phyloP scores from a whole-genome alignment of 2,329 filamentous ascomycete species.

The Phaeosphaeriaceae sp. region DNA sequence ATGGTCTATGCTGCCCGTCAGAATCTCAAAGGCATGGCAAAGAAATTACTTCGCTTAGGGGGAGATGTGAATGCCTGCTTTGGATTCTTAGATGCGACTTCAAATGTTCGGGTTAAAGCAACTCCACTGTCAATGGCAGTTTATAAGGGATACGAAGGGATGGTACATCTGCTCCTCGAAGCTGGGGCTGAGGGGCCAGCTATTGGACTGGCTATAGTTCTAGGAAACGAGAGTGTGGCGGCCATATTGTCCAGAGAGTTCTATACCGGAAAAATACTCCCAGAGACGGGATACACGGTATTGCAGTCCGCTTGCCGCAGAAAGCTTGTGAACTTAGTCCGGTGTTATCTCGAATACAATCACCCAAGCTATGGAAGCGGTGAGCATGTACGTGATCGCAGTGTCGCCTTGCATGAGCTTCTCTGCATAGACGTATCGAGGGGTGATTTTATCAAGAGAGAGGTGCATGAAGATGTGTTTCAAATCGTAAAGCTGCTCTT shows the following conservation, averaged over 20 bases:
- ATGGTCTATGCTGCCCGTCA: neutral
- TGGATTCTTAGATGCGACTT: neutral
- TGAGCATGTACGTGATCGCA: neutral
- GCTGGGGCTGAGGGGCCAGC: neutral
- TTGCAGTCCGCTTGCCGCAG: neutral
- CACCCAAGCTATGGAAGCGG: neutral
- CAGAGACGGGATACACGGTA: neutral
- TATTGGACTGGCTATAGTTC: neutral
- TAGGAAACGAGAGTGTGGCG: neutral
- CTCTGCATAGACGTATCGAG: constrained; percentile 1
- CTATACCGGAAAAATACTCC: neutral
- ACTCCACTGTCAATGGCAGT: neutral
- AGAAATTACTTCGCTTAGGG: constrained; percentile 9
- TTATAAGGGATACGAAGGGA: neutral
- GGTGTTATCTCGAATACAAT: neutral
- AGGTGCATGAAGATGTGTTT: constrained; percentile 15
- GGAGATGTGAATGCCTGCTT: neutral
- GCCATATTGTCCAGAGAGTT: neutral
- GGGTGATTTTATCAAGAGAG: constrained; percentile 10
- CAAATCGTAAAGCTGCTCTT: constrained; percentile 16
- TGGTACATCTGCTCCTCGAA: neutral
- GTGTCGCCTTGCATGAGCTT: neutral
- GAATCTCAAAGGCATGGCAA: constrained; percentile 8
- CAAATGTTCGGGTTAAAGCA: neutral
- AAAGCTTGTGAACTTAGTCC: neutral